Conservation (phyloP, 768 basidiomycete species). For the Leccinum broughii region DNA sequence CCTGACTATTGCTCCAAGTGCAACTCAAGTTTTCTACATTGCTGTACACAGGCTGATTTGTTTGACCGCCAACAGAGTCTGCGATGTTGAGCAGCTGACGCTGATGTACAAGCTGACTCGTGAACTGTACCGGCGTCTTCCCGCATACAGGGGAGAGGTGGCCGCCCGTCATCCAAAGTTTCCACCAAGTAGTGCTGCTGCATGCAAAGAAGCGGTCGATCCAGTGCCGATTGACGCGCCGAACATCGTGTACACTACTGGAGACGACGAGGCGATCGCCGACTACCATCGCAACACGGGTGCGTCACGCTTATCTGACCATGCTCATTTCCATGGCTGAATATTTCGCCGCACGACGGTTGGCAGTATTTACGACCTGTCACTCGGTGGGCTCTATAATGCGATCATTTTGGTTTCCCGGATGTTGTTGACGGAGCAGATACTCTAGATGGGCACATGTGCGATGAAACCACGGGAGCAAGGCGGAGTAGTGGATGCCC, state of each 20-base stretch:
- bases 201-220: slow-evolving; percentile 14
- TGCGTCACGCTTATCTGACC: not conserved
- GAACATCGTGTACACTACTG: not conserved
- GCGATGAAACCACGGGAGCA: slow-evolving; percentile 51
- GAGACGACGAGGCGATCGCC: not conserved
- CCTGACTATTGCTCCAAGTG: slow-evolving; percentile 47
- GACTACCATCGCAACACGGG: not conserved
- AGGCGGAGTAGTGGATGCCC: slow-evolving; percentile 13
- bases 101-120: slow-evolving; percentile 57
- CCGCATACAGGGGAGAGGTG: slow-evolving; percentile 26
- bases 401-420: not conserved
- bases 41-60: not conserved
- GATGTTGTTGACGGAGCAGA: not conserved
- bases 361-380: not conserved
- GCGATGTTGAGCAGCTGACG: slow-evolving; percentile 46
- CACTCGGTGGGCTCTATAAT: not conserved
- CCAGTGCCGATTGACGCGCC: slow-evolving; percentile 15
- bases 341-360: not conserved
- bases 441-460: slow-evolving; percentile 44
- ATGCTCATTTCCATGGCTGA: not conserved
- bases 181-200: slow-evolving; percentile 28
- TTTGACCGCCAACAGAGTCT: slow-evolving; percentile 13
- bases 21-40: slow-evolving; percentile 1
- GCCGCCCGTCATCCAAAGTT: slow-evolving; percentile 31
- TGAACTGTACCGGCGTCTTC: slow-evolving; percentile 57